Conservation (phyloP, 345 rosid genomes). For the Gossypium turneri region DNA sequence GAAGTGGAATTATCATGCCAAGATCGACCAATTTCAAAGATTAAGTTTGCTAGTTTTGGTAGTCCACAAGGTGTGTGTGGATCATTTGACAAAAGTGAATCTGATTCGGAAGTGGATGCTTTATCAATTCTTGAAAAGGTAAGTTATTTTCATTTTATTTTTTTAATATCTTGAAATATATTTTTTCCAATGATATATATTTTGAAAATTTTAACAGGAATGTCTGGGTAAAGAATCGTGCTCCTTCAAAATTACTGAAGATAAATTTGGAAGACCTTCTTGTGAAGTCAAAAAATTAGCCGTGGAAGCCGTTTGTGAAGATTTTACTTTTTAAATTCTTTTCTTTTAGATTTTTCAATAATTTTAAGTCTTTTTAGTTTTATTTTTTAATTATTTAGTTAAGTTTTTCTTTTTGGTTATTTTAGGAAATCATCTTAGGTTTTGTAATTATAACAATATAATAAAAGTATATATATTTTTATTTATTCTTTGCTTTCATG, state of each 20-base stretch:
- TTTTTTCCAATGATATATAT: too few relatives aligned
- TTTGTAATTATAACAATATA: too few relatives aligned
- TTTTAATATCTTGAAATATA: background rate
- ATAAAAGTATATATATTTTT: too few relatives aligned
- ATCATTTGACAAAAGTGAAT: slow-evolving; percentile 33
- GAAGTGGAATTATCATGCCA: slow-evolving; percentile 46
- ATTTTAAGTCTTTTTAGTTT: too few relatives aligned
- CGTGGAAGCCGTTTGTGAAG: slow-evolving; percentile 30
- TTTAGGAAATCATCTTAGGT: too few relatives aligned
- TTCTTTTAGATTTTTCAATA: too few relatives aligned
- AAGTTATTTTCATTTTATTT: background rate
- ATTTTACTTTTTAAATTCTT: too few relatives aligned
- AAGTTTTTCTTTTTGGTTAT: too few relatives aligned
- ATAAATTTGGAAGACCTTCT: slow-evolving; percentile 26
- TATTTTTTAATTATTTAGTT: too few relatives aligned
- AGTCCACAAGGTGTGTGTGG: slow-evolving; percentile 44
- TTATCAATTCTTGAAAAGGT: slow-evolving; percentile 12
- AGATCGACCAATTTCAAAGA: slow-evolving; percentile 24
- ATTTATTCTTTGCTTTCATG: too few relatives aligned
- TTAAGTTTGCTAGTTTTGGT: slow-evolving; percentile 24
- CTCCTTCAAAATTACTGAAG: slow-evolving; percentile 22
- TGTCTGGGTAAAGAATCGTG: slow-evolving; percentile 49
- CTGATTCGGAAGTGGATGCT: slow-evolving; percentile 21
- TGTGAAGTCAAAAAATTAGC: slow-evolving; percentile 37
- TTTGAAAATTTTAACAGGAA: slow-evolving; percentile 2